These are phyloP conservation scores for Macroventuria anomochaeta DNA, from an alignment of 2,329 filamentous ascomycete genomes.

Conservation along the genomic window DNA sequence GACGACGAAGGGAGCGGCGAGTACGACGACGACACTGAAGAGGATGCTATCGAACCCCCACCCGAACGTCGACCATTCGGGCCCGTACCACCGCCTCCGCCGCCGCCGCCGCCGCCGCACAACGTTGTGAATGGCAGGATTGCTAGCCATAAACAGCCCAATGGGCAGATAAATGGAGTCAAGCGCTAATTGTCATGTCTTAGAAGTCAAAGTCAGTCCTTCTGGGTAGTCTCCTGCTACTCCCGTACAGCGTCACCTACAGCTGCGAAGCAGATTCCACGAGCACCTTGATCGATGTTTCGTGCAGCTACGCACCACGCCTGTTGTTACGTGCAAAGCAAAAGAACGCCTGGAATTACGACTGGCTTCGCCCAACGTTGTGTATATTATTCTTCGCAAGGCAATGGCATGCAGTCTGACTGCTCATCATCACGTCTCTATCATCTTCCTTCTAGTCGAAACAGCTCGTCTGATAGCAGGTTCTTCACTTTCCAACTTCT, in stretches of 20 bases:
- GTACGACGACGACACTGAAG: slow-evolving; percentile 63
- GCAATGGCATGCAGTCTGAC: slow-evolving; percentile 18
- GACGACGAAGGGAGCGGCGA: slow-evolving; percentile 56
- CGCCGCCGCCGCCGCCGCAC: slow-evolving; percentile 45
- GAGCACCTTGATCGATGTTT: slow-evolving; percentile 3
- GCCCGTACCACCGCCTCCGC: slow-evolving; percentile 47
- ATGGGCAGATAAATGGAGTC: slow-evolving; percentile 49
- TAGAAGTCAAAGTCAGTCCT: not conserved
- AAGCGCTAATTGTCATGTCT: slow-evolving; percentile 41
- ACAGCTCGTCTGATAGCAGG: not conserved
- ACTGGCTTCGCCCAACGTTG: slow-evolving; percentile 3
- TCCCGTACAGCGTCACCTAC: not conserved
- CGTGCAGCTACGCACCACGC: not conserved
- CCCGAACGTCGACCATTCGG: slow-evolving; percentile 46
- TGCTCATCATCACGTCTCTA: not conserved
- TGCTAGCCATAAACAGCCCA: slow-evolving; percentile 48
- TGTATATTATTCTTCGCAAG: slow-evolving; percentile 18
- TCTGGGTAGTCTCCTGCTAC: not conserved
- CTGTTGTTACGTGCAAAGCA: not conserved
- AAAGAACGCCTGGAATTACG: not conserved
- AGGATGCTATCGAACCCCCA: slow-evolving; percentile 54
- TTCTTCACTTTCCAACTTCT: not conserved
- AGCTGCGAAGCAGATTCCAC: slow-evolving; percentile 4
- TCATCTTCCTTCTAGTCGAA: not conserved
- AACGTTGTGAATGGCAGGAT: slow-evolving; percentile 40